Evolutionary conservation across 352 stramenopile species (phyloP).

Genomic region (Pythium phragmiticola): DNA sequence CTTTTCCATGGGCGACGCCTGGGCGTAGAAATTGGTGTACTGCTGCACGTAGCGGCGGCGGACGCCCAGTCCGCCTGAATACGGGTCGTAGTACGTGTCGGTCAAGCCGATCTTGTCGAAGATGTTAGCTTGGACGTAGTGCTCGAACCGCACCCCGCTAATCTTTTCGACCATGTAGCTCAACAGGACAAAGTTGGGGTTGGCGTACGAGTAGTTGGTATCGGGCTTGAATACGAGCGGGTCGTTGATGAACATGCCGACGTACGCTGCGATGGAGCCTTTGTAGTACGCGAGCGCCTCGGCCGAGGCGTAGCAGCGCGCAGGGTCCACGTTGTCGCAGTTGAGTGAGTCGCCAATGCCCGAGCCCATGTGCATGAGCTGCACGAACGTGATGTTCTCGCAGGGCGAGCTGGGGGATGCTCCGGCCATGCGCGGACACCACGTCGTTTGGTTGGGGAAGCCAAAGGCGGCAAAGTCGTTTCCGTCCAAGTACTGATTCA

Average conservation of each 20-base stretch:
- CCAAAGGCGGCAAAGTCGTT: slow-evolving; percentile 51
- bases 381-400: slow-evolving; percentile 54
- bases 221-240: slow-evolving; percentile 52
- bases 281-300: slow-evolving; percentile 28
- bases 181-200: slow-evolving; percentile 57
- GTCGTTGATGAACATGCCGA: slow-evolving; percentile 49
- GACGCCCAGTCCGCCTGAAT: slow-evolving; percentile 29
- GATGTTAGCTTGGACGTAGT: slow-evolving; percentile 47
- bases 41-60: slow-evolving; percentile 42
- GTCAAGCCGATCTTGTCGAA: slow-evolving; percentile 35
- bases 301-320: slow-evolving; percentile 13
- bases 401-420: slow-evolving; percentile 23
- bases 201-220: slow-evolving; percentile 48
- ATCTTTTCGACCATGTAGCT: slow-evolving; percentile 68
- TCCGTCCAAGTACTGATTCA: slow-evolving; percentile 37
- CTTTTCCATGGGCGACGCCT: slow-evolving; percentile 12
- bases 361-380: slow-evolving; percentile 59
- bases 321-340: slow-evolving; percentile 26
- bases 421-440: slow-evolving; percentile 39
- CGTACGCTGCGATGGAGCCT: slow-evolving; percentile 35
- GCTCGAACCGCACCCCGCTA: slow-evolving; percentile 35
- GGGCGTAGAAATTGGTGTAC: slow-evolving; percentile 52
- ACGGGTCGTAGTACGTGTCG: slow-evolving; percentile 55
- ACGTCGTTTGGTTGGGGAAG: slow-evolving; percentile 45
- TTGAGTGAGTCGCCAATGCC: slow-evolving; percentile 36